Evolutionary conservation across 169 alveolate genomes (phyloP).

Genomic region (Plasmodium fragile): DNA sequence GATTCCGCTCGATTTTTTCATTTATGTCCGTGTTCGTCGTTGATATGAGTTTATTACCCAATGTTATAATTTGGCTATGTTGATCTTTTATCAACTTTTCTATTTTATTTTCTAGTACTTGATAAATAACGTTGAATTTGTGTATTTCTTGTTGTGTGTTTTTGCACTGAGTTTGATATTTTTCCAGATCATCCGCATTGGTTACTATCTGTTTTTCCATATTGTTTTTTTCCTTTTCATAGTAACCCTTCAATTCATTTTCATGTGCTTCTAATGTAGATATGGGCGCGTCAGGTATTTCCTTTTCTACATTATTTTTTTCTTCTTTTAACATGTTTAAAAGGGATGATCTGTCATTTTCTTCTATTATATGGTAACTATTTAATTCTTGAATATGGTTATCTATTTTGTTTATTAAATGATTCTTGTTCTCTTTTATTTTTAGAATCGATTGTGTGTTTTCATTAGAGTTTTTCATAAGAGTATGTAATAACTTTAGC

Average conservation of each 20-base stretch:
- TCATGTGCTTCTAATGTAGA: neutral
- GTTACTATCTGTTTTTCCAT: neutral
- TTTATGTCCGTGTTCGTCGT: neutral
- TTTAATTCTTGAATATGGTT: neutral
- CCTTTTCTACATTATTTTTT: neutral
- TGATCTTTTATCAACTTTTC: slow-evolving; percentile 1
- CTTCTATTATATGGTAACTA: neutral
- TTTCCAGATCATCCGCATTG: neutral
- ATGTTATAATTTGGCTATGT: neutral
- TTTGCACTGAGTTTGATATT: neutral
- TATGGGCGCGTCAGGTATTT: neutral
- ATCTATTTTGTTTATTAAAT: neutral
- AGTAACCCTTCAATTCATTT: neutral
- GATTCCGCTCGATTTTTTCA: neutral
- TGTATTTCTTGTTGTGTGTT: neutral
- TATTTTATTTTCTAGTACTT: neutral
- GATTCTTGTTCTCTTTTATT: neutral
- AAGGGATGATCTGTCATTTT: neutral
- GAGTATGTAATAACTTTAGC: neutral
- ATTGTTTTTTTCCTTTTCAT: neutral
- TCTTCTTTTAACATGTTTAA: neutral
- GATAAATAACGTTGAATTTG: neutral
- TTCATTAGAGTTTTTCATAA: neutral
- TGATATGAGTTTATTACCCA: neutral
- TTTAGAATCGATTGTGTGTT: neutral